Evolutionary conservation across 2,329 filamentous ascomycete species (phyloP).

Genomic region (Talaromyces verruculosus): DNA sequence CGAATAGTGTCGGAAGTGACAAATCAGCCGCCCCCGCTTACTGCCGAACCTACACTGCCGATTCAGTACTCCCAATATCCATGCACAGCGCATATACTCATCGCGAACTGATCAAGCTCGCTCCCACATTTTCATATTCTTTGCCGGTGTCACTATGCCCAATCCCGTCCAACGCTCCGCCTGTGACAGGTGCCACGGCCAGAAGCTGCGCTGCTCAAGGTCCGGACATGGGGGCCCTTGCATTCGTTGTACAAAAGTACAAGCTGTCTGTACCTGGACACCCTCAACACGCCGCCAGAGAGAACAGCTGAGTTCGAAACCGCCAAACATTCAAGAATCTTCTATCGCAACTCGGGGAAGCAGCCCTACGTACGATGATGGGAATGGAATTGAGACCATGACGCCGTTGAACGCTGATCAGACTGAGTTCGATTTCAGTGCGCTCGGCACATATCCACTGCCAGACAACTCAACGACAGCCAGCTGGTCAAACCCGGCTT

Average conservation of each 20-base stretch:
- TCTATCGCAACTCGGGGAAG: neutral
- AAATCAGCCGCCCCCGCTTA: constrained; percentile 8
- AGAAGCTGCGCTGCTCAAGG: constrained; percentile 13
- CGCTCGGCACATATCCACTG: constrained; percentile 5
- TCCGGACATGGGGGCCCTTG: constrained; percentile 9
- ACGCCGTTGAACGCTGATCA: constrained; percentile 7
- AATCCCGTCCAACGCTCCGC: constrained; percentile 13
- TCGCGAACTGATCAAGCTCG: too few species aligned
- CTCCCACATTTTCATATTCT: neutral
- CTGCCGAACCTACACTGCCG: neutral
- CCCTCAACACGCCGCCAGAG: constrained; percentile 1
- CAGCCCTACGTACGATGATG: neutral
- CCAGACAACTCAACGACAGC: constrained; percentile 4
- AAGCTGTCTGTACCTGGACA: constrained; percentile 14
- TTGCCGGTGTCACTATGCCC: constrained; percentile 4
- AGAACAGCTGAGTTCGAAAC: neutral
- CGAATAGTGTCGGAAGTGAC: constrained; percentile 13
- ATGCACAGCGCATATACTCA: neutral
- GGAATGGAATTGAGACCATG: neutral
- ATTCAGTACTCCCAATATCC: neutral
- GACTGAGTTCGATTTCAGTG: constrained; percentile 7
- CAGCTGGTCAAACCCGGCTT: constrained; percentile 5
- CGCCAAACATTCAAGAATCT: neutral
- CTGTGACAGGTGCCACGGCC: constrained; percentile 17
- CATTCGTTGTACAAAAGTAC: constrained; percentile 11